Base-by-base conservation (phyloP, 2,329 filamentous ascomycete genomes). In the Chrysoporthe puriensis region DNA sequence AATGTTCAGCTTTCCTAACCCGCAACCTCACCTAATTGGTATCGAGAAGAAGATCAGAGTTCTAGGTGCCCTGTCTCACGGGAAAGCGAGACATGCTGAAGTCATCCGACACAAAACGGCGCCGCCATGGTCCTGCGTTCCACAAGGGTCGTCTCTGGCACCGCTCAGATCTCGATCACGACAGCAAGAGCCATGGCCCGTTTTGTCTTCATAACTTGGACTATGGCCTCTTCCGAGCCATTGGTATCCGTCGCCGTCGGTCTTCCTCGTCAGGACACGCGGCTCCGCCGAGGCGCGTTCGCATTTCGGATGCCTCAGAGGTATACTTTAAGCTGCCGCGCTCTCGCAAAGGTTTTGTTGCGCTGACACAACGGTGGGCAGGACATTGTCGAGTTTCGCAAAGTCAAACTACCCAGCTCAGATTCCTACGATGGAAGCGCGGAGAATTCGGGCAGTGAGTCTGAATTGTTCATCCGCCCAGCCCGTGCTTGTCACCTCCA, bases 371-470 rank as follows among this genome's bases (percentile, higher is more conserved):
- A 0, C 16, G n/a, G 9, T n/a, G 3, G 43, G 34, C n/a, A 48
- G 6, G 21, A 66, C 46, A 36, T 48, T 46, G 66, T 61, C 2
- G 56, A 70, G 7, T 68, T 66, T 40, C 66, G 62, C n/a, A 66
- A 60, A 46, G 18, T 68, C 5, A 56, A 26, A 44, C 26, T 69
- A 11, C 65, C 65, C 44, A 63, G 58, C 43, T 61, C 68, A 7
- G 42, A 63, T n/a, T 65, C 62, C 13, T 65, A 63, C 42, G 62
- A 70, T 54, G 66, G 68, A 58, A 68, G 44, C 54, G 66, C 62
- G n/a, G 66, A 63, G 32, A 48, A 54, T 34, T 6, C 54, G 36
- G 54, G 54, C 8, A 42, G 68, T 70, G 54, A 68, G 68, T 63
- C 18, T 46, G 18, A 46, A 32, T 48, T 9, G 63, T 32, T 21